A percentile compares a stretch with the other conserved stretches of the same genome.
Conservation (phyloP, 345 rosid species). For the Laguncularia racemosa region DNA sequence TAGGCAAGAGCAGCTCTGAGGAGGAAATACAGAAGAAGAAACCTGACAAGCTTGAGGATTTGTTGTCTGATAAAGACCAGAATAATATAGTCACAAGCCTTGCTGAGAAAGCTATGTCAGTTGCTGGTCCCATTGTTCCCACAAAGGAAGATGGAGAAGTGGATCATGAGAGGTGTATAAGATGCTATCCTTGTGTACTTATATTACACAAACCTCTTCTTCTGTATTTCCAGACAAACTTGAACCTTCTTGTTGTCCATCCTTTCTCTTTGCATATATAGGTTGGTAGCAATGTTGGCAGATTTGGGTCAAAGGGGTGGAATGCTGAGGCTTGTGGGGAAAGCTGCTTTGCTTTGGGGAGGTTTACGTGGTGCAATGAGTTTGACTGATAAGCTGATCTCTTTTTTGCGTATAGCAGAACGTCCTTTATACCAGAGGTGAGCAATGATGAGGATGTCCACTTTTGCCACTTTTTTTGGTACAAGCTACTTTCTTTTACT, state of each 20-base stretch:
- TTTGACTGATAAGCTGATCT: constrained; percentile 72
- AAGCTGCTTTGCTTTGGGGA: constrained; percentile 98
- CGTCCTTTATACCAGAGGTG: constrained; percentile 84
- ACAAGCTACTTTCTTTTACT: not conserved
- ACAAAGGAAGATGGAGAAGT: constrained; percentile 87
- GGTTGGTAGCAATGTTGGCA: constrained; percentile 81
- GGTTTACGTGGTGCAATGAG: constrained; percentile 97
- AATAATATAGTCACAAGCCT: constrained; percentile 56
- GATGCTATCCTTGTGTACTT: not conserved
- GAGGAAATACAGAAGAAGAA: constrained; percentile 28
- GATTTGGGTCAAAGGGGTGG: constrained; percentile 97
- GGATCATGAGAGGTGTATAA: constrained; percentile 78
- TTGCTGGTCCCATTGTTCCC: constrained; percentile 94
- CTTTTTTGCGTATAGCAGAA: constrained; percentile 65
- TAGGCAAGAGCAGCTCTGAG: constrained; percentile 20
- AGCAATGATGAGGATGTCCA: constrained; percentile 3
- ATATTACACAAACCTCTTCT: not conserved
- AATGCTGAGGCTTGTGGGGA: constrained; percentile 69
- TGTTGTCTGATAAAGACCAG: constrained; percentile 29
- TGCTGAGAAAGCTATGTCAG: constrained; percentile 94
- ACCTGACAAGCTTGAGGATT: constrained; percentile 29
- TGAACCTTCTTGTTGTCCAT: not conserved
- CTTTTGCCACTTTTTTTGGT: constrained; percentile 2
- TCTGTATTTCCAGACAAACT: not conserved
- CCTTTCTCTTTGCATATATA: constrained; percentile 21